Percentiles rank a stretch among this genome's conserved stretches.
Evolutionary conservation across 345 rosid genomes (phyloP).

Genomic region (Brassica nigra): DNA sequence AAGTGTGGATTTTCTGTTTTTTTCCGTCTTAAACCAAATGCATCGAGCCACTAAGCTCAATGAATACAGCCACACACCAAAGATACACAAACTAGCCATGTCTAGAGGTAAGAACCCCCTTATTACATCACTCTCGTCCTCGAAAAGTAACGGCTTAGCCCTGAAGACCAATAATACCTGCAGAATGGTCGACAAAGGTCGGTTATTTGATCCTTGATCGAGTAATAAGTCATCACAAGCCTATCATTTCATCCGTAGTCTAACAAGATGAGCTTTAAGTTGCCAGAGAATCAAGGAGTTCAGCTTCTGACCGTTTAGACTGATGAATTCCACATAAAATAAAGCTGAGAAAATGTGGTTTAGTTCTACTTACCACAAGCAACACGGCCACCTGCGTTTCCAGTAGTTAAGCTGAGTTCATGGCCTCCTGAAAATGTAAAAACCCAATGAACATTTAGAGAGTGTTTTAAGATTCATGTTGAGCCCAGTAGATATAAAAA

Average conservation of each 20-base stretch:
- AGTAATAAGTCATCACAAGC: not conserved
- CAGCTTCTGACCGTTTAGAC: not conserved
- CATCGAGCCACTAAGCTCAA: constrained; percentile 20
- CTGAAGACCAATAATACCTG: constrained; percentile 45
- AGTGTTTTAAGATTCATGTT: not conserved
- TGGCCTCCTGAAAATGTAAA: constrained; percentile 68
- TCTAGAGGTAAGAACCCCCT: constrained; percentile 15
- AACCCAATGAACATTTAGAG: not conserved
- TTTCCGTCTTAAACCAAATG: constrained; percentile 3
- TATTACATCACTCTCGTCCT: constrained; percentile 25
- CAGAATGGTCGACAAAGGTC: constrained; percentile 11
- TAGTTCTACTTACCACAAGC: constrained; percentile 69
- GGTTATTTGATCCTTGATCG: constrained; percentile 2
- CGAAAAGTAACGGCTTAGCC: constrained; percentile 25
- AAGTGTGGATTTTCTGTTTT: not conserved
- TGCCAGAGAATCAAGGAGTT: constrained; percentile 26
- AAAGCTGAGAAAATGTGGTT: not conserved
- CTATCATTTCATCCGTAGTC: not conserved
- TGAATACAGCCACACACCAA: constrained; percentile 19
- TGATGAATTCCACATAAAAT: not conserved
- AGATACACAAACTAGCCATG: constrained; percentile 19
- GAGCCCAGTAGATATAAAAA: not conserved
- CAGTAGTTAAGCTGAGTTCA: constrained; percentile 84
- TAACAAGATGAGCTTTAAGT: constrained; percentile 8
- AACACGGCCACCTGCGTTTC: constrained; percentile 90